Conservation (phyloP, 208 protist genomes). For the Tetramitus jugosus region DNA sequence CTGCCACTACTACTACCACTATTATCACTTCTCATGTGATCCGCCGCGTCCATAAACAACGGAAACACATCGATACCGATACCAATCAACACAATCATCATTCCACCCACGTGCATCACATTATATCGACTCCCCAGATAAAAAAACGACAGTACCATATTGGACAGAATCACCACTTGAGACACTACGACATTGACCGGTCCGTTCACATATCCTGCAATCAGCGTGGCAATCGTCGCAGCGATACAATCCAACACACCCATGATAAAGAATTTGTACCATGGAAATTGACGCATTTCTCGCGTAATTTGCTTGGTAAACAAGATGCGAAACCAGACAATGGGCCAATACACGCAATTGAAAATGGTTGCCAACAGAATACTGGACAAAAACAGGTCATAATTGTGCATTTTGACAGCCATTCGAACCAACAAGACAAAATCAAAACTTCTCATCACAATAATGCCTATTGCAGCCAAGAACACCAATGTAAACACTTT, state of each 20-base stretch:
- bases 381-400: neutral
- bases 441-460: too few relatives aligned
- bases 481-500: too few relatives aligned
- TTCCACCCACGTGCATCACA: neutral
- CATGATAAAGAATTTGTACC: neutral
- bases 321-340: neutral
- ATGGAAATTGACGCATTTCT: neutral
- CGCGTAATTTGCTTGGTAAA: neutral
- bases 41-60: neutral
- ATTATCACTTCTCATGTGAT: neutral
- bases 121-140: neutral
- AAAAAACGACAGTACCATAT: neutral
- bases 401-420: neutral
- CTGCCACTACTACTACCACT: neutral
- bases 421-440: too few relatives aligned
- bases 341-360: neutral
- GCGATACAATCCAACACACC: neutral
- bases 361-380: neutral
- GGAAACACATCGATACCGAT: neutral
- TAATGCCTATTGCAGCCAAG: too few relatives aligned
- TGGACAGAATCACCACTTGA: neutral
- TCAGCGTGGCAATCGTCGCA: neutral
- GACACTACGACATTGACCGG: neutral
- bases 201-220: neutral
- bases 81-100: neutral